These are phyloP conservation scores for Penicillium herquei DNA, from an alignment of 495 filamentous ascomycete species.

Conservation along the genomic window DNA sequence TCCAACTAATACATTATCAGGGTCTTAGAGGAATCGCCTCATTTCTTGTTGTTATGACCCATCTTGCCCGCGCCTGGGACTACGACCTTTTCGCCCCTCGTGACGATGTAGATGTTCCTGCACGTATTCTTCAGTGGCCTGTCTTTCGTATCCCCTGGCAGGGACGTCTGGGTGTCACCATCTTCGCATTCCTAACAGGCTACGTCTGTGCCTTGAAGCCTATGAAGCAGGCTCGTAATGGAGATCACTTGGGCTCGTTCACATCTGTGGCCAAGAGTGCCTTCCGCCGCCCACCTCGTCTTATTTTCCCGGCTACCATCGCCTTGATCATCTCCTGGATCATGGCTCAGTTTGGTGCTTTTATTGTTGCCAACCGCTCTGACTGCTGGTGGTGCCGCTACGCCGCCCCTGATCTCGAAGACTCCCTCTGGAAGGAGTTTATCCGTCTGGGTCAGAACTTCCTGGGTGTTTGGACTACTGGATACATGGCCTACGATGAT, in stretches of 20 bases:
- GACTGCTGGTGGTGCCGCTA: constrained; percentile 61
- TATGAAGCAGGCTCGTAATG: constrained; percentile 56
- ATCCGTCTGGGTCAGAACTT: constrained; percentile 50
- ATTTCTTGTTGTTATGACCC: constrained; percentile 61
- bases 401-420: constrained; percentile 46
- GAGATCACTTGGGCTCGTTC: constrained; percentile 52
- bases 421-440: constrained; percentile 34
- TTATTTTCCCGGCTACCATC: constrained; percentile 59
- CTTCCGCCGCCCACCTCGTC: constrained; percentile 61
- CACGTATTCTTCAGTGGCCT: constrained; percentile 58
- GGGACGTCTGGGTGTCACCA: constrained; percentile 62
- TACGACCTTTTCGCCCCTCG: constrained; percentile 56
- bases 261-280: constrained; percentile 58
- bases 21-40: constrained; percentile 65
- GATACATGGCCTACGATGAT: constrained; percentile 58
- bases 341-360: constrained; percentile 57
- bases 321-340: constrained; percentile 58
- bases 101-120: constrained; percentile 41
- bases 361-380: constrained; percentile 52
- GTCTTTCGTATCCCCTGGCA: constrained; percentile 62
- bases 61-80: constrained; percentile 60
- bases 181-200: constrained; percentile 66
- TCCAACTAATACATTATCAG: constrained; percentile 26
- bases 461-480: constrained; percentile 57
- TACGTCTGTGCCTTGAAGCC: constrained; percentile 69